A percentile compares a stretch with the other conserved stretches of the same genome.
Conservation (phyloP, 108 stramenopile genomes). For the Pseudonitzschia multiseries region DNA sequence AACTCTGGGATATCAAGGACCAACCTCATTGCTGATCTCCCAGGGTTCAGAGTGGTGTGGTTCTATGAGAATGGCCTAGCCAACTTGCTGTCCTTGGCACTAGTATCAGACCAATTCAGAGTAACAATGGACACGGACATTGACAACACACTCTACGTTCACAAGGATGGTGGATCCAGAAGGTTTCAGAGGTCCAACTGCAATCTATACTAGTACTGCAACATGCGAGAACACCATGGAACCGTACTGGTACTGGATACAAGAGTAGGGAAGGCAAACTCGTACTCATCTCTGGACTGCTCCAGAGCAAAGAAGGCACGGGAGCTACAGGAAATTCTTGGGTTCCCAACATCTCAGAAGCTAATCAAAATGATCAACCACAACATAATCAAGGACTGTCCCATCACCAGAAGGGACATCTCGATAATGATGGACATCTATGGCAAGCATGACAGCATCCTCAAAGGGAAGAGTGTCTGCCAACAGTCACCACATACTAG, state of each 20-base stretch:
- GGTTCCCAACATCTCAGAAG: background rate
- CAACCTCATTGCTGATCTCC: background rate
- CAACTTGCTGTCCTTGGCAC: background rate
- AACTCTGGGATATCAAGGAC: background rate
- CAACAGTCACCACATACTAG: background rate
- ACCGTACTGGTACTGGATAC: background rate
- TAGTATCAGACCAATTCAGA: background rate
- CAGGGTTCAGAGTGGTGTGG: background rate
- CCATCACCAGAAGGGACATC: background rate
- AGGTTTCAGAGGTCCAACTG: background rate
- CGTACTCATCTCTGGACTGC: background rate
- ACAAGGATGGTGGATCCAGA: background rate
- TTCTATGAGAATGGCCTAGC: background rate
- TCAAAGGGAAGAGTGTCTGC: background rate
- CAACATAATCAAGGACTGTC: background rate
- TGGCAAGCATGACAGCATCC: background rate
- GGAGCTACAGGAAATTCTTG: background rate
- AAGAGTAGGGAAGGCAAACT: background rate
- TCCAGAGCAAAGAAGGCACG: background rate
- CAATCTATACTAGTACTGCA: background rate
- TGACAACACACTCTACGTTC: background rate
- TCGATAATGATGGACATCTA: background rate
- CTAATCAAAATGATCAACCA: background rate
- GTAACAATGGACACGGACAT: background rate
- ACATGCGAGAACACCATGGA: background rate